Evolutionary conservation across 768 basidiomycete species (phyloP), one percentile per base, ranked within the genome.

Genomic region (Artomyces pyxidatus): DNA sequence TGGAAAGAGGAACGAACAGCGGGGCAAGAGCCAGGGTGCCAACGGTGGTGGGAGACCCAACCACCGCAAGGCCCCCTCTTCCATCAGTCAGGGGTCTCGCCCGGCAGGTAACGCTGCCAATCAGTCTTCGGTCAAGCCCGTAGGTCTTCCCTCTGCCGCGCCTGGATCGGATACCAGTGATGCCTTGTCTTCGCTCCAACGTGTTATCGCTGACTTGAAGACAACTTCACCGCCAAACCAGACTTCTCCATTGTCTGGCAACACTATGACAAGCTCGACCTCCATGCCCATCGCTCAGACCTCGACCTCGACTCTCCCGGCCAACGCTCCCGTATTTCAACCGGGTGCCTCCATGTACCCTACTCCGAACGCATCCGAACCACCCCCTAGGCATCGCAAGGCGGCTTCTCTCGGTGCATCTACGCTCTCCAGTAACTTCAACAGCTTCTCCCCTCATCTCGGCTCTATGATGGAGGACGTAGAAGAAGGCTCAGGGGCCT

Each of bases 151-250:
- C 30, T 73, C 72, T 32, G 75, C 78, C 51, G 63, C 64, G 39
- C 71, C 77, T 54, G 70, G 66, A 54, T 73, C 72, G 29, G 85
- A 88, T 56, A 77, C 79, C 19, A 88, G 85, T 61, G 85, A 85
- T 63, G 88, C 86, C 16, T 72, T 92, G 50, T 86, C 85, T 52
- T 90, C 88, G 25, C 78, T 97, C 46, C 92, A 97, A 62, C 81
- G 89, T 49, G 85, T 96, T 65, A 97, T 97, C 58, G 88, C 88
- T 48, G 93, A 97, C 65, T 74, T 96, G 55, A 95, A 92, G 75
- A 84, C 85, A 16, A 77, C 89, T 3, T 83, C 88, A 46, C 81
- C 87, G 43, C 72, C 79, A 45, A 77, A 71, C 60, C 76, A 66
- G 58, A 57, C 66, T 7, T 52, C 61, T 14, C 65, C 67, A 59